These are phyloP conservation scores for Fusarium neocosmosporiellum DNA, from an alignment of 2,329 filamentous ascomycete species.

Conservation along the genomic window DNA sequence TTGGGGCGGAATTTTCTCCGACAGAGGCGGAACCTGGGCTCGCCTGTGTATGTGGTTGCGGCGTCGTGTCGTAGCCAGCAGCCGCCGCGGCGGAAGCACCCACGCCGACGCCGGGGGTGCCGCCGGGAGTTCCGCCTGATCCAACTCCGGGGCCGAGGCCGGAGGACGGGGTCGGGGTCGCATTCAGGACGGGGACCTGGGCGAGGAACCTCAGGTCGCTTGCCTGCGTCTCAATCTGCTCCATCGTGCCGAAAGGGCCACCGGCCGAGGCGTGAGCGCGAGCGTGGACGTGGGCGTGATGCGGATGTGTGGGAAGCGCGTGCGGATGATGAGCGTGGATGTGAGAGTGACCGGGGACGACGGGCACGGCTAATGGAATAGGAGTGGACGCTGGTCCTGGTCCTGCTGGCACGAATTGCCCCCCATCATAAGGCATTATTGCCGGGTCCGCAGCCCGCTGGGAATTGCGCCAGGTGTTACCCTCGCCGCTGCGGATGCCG, in stretches of 20 bases:
- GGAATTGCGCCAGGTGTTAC: slow-evolving; percentile 31
- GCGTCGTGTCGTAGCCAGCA: slow-evolving; percentile 48
- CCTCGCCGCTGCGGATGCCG: slow-evolving; percentile 15
- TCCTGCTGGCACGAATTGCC: slow-evolving; percentile 23
- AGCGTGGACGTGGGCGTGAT: slow-evolving; percentile 10
- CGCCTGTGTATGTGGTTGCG: slow-evolving; percentile 46
- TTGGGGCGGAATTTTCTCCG: slow-evolving; percentile 64
- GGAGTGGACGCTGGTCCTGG: slow-evolving; percentile 5
- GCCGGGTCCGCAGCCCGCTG: slow-evolving; percentile 24
- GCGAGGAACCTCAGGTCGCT: slow-evolving; percentile 65
- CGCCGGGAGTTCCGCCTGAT: slow-evolving; percentile 27
- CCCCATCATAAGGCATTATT: slow-evolving; percentile 30
- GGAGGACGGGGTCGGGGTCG: slow-evolving; percentile 33
- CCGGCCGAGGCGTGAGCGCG: slow-evolving; percentile 18
- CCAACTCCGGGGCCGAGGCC: slow-evolving; percentile 36
- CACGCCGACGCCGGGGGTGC: slow-evolving; percentile 34
- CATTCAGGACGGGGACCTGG: slow-evolving; percentile 49
- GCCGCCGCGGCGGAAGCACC: slow-evolving; percentile 43
- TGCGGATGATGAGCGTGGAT: slow-evolving; percentile 18
- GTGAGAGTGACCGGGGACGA: slow-evolving; percentile 14
- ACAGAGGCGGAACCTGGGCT: slow-evolving; percentile 54
- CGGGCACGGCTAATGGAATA: slow-evolving; percentile 4
- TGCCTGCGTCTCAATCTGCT: slow-evolving; percentile 65
- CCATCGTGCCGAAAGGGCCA: slow-evolving; percentile 54
- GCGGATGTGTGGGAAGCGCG: slow-evolving; percentile 3